Evolutionary conservation across 2,329 filamentous ascomycete genomes (phyloP).

Genomic region (Ophiocordyceps camponoti-saundersi): DNA sequence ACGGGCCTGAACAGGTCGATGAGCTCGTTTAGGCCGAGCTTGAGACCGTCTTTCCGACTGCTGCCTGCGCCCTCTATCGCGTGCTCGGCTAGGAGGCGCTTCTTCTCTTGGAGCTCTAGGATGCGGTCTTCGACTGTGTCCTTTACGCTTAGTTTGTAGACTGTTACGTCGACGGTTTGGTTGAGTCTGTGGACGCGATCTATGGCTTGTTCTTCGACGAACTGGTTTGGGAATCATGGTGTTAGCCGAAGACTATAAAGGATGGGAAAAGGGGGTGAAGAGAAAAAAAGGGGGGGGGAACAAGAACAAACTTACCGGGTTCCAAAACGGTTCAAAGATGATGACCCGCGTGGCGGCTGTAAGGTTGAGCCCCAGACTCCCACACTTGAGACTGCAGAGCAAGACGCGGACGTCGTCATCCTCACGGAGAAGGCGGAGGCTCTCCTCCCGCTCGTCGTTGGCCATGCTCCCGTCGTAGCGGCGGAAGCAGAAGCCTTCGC

Average conservation of each 20-base stretch:
- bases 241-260: neutral
- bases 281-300: neutral
- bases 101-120: slow-evolving; percentile 84
- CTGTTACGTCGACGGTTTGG: slow-evolving; percentile 83
- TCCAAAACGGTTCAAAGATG: slow-evolving; percentile 97
- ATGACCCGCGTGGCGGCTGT: slow-evolving; percentile 88
- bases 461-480: slow-evolving; percentile 93
- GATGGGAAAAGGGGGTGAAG: neutral
- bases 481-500: slow-evolving; percentile 59
- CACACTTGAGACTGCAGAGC: slow-evolving; percentile 87
- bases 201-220: slow-evolving; percentile 97
- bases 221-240: too few relatives aligned
- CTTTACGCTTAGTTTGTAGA: slow-evolving; percentile 84
- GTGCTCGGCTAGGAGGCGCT: slow-evolving; percentile 77
- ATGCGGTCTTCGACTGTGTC: slow-evolving; percentile 87
- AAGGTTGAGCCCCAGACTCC: slow-evolving; percentile 80
- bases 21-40: slow-evolving; percentile 86
- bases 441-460: slow-evolving; percentile 82
- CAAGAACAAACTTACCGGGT: slow-evolving; percentile 44
- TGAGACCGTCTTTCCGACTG: slow-evolving; percentile 53
- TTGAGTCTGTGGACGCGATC: slow-evolving; percentile 97
- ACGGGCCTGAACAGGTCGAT: slow-evolving; percentile 64
- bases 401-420: slow-evolving; percentile 64
- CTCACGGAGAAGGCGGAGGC: slow-evolving; percentile 58
- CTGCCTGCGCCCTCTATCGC: slow-evolving; percentile 56